Evolutionary conservation across 2,329 filamentous ascomycete species (phyloP).

Genomic region (Zymoseptoria crescenta): DNA sequence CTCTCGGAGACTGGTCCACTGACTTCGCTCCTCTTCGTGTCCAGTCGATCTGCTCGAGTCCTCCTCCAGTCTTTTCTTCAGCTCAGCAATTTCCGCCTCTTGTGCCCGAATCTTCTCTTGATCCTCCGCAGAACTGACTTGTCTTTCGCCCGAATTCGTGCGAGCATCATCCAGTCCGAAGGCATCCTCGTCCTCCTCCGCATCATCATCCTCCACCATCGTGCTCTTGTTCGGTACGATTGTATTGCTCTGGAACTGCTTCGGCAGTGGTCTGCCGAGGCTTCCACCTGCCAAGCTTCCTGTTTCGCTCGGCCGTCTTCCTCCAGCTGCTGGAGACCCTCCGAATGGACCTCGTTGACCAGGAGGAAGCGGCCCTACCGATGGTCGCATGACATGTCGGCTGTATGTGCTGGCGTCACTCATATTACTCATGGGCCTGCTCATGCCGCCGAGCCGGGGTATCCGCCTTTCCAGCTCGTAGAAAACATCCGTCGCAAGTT

Average conservation of each 20-base stretch:
- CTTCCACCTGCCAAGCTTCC: slow-evolving; percentile 46
- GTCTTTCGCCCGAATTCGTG: slow-evolving; percentile 10
- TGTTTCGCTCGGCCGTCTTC: slow-evolving; percentile 31
- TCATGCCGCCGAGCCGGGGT: slow-evolving; percentile 69
- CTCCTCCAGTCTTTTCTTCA: slow-evolving; percentile 67
- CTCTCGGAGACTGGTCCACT: slow-evolving; percentile 47
- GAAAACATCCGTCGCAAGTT: slow-evolving; percentile 91
- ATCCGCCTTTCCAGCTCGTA: slow-evolving; percentile 88
- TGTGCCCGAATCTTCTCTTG: slow-evolving; percentile 68
- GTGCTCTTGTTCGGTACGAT: slow-evolving; percentile 97
- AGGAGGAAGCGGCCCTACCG: slow-evolving; percentile 12
- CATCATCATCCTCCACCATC: slow-evolving; percentile 83
- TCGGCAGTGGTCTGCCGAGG: slow-evolving; percentile 67
- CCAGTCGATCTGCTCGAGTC: slow-evolving; percentile 39
- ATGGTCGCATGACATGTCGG: slow-evolving; percentile 32
- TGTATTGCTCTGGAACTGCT: slow-evolving; percentile 79
- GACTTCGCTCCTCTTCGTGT: slow-evolving; percentile 16
- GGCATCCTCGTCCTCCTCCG: slow-evolving; percentile 35
- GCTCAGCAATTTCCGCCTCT: slow-evolving; percentile 64
- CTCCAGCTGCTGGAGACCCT: slow-evolving; percentile 33
- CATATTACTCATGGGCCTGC: slow-evolving; percentile 61
- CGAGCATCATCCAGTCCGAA: slow-evolving; percentile 22
- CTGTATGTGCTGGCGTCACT: slow-evolving; percentile 30
- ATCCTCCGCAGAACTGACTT: slow-evolving; percentile 41
- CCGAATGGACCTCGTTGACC: slow-evolving; percentile 21